Base-by-base conservation (phyloP, 345 rosid species). In the Bruguiera parviflora region DNA sequence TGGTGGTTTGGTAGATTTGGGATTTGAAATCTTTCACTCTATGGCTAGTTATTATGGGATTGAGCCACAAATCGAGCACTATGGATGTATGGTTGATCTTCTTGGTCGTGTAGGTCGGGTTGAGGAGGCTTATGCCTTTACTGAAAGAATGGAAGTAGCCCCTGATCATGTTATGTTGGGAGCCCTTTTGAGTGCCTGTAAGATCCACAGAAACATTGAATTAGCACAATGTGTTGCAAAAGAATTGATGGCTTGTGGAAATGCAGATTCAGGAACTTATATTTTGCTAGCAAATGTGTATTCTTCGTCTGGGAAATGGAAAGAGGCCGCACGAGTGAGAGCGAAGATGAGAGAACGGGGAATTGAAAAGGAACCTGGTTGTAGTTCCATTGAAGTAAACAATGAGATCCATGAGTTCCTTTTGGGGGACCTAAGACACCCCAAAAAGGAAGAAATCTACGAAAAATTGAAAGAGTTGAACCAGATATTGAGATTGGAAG, bases 131-230 rank as follows among this genome's bases (percentile, higher is more conserved):
- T 84, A 77, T 33, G 58, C 68, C 49, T 76, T 87, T 49, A 70
- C 84, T 27, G 75, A 37, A 61, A 69, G 62, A 58, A 83, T 79
- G 90, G 72, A 75, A n/a, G 51, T 80, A 27, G 75, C 63, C 65
- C 86, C 90, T 1, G 90, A 87, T 75, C 84, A 83, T 62, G 82
- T 85, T 56, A 81, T 89, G 84, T 78, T 85, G 33, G 85, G 89
- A 62, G 75, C 96, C 64, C 75, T 87, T 57, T 67, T 85, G 66
- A 87, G 87, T 78, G 91, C 88, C 72, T 89, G 89, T 67, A 84
- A 81, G 61, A 78, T 82, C 65, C 89, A 82, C 71, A 86, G 89
- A 37, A 82, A 84, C 67, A 51, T 81, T 31, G 78, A 82, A 63
- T 73, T 85, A 39, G 87, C 84, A n/a, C 81, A 84, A 70, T 70